phyloP scores from a whole-genome alignment of 768 basidiomycete genomes.

The Amanita phalloides region DNA sequence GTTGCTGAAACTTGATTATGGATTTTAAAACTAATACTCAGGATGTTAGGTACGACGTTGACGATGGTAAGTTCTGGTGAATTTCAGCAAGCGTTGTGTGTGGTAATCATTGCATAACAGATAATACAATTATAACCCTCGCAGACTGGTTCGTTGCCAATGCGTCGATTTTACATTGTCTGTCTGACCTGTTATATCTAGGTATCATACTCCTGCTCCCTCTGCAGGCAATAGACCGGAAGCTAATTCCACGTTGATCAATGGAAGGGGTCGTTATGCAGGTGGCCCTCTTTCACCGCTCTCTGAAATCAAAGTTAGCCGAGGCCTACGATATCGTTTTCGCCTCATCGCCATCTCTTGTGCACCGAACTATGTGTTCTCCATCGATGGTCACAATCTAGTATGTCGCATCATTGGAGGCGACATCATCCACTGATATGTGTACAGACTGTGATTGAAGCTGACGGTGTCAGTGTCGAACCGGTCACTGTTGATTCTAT shows the following conservation, averaged over 20 bases:
- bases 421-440: background rate
- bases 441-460: constrained; percentile 25
- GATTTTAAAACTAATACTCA: background rate
- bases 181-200: constrained; percentile 6
- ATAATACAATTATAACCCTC: constrained; percentile 34
- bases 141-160: constrained; percentile 23
- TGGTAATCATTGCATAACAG: background rate
- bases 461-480: constrained; percentile 21
- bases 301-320: constrained; percentile 27
- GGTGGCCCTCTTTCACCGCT: constrained; percentile 23
- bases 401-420: constrained; percentile 7
- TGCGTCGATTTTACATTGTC: background rate
- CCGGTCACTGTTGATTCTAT: constrained; percentile 26
- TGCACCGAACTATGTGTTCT: constrained; percentile 29
- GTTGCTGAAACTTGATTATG: constrained; percentile 7
- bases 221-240: constrained; percentile 6
- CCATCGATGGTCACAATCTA: constrained; percentile 24
- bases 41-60: constrained; percentile 13
- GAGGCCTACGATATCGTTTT: constrained; percentile 37
- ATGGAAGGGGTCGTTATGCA: constrained; percentile 30
- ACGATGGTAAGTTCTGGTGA: constrained; percentile 17
- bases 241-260: constrained; percentile 29
- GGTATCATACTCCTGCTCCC: constrained; percentile 16
- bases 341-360: constrained; percentile 37
- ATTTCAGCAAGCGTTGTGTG: background rate